Evolutionary conservation across 2,329 filamentous ascomycete genomes (phyloP).

Genomic region (Xylaria sp.): DNA sequence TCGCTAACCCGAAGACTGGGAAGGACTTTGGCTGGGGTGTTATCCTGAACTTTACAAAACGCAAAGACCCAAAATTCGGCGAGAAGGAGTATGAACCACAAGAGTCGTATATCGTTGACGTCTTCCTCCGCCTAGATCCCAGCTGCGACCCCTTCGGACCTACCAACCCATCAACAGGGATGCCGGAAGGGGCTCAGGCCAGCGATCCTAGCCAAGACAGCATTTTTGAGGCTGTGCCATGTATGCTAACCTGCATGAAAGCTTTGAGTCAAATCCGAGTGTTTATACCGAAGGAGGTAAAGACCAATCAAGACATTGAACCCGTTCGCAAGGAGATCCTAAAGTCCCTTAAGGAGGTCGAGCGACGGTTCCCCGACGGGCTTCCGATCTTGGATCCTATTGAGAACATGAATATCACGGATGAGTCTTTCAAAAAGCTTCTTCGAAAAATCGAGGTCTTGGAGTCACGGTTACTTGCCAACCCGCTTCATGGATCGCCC

Average conservation of each 20-base stretch:
- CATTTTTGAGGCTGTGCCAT: conserved; percentile 81
- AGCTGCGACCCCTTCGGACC: conserved; percentile 51
- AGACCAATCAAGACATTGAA: conserved; percentile 64
- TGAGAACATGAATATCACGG: conserved; percentile 92
- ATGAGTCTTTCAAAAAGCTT: conserved; percentile 91
- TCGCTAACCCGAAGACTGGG: conserved; percentile 71
- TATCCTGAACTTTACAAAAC: conserved; percentile 72
- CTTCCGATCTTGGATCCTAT: conserved; percentile 88
- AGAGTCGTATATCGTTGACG: conserved; percentile 80
- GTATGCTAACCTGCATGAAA: conserved; percentile 83
- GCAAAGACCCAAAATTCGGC: conserved; percentile 67
- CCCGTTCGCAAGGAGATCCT: conserved; percentile 69
- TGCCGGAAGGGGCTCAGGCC: conserved; percentile 67
- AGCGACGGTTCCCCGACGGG: conserved; percentile 88
- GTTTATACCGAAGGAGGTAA: conserved; percentile 78
- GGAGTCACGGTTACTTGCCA: conserved; percentile 84
- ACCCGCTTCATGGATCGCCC: conserved; percentile 89
- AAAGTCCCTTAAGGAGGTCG: conserved; percentile 74
- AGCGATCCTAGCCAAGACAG: conserved; percentile 64
- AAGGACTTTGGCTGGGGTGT: conserved; percentile 95
- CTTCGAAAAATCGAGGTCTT: conserved; percentile 96
- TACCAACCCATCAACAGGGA: conserved; percentile 46
- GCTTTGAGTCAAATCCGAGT: conserved; percentile 82
- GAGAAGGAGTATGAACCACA: conserved; percentile 72
- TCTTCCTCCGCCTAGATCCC: conserved; percentile 66